Percentiles rank a stretch among this genome's conserved stretches.
These are phyloP conservation scores for Calophaca sinica DNA, from an alignment of 306 rosid species.

Conservation along the genomic window DNA sequence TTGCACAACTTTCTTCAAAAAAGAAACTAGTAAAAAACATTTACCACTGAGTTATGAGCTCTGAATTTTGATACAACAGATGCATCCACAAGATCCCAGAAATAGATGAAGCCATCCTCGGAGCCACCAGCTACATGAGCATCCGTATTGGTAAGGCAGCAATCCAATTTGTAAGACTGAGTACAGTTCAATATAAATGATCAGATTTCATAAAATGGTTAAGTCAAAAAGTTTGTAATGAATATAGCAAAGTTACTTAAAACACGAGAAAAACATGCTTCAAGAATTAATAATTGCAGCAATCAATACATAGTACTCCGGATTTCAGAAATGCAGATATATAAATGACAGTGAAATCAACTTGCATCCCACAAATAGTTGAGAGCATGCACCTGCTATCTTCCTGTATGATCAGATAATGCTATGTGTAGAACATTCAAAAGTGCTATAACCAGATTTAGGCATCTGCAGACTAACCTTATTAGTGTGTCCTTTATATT, in stretches of 20 bases:
- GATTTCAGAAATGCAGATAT: slow-evolving; percentile 17
- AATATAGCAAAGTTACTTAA: slow-evolving; percentile 29
- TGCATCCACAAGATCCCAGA: slow-evolving; percentile 97
- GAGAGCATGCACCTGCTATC: neutral
- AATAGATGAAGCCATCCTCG: slow-evolving; percentile 85
- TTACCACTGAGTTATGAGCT: slow-evolving; percentile 93
- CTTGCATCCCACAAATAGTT: slow-evolving; percentile 26
- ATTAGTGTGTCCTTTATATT: slow-evolving; percentile 85
- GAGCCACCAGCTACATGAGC: slow-evolving; percentile 93
- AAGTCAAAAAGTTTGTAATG: slow-evolving; percentile 5
- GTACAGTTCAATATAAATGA: slow-evolving; percentile 36
- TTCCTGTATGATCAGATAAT: neutral
- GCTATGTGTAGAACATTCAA: neutral
- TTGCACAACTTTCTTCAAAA: slow-evolving; percentile 24
- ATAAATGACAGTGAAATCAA: slow-evolving; percentile 25
- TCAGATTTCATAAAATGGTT: slow-evolving; percentile 24
- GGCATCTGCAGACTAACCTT: slow-evolving; percentile 67
- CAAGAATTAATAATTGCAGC: slow-evolving; percentile 1
- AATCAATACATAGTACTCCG: neutral
- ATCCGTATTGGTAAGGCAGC: slow-evolving; percentile 92
- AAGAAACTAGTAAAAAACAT: neutral
- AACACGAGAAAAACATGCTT: slow-evolving; percentile 6
- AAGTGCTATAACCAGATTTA: slow-evolving; percentile 34
- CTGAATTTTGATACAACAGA: slow-evolving; percentile 77
- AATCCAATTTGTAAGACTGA: slow-evolving; percentile 92